These are phyloP conservation scores for Thelephora terrestris DNA, from an alignment of 1,284 basidiomycete genomes.

Conservation along the genomic window DNA sequence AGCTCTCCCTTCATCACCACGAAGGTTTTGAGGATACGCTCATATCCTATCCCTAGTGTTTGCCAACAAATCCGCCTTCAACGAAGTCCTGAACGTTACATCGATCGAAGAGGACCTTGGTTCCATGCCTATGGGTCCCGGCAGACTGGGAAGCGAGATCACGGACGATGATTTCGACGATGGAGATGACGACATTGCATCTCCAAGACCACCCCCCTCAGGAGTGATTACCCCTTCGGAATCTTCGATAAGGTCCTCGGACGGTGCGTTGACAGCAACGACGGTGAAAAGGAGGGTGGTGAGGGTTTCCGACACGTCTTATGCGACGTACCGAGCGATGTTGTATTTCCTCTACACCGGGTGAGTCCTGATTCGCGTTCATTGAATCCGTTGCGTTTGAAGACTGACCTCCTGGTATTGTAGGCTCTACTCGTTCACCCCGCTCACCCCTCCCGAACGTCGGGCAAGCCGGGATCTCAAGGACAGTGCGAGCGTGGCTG, in stretches of 20 bases:
- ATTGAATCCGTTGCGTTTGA: neutral
- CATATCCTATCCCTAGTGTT: neutral
- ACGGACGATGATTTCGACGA: neutral
- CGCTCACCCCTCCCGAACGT: neutral
- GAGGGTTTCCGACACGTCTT: neutral
- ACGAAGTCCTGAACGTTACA: neutral
- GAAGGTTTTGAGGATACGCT: neutral
- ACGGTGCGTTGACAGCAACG: neutral
- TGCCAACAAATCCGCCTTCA: neutral
- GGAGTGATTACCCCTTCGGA: too few species aligned
- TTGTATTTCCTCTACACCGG: conserved; percentile 4
- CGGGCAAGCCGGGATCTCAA: neutral
- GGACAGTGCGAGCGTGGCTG: neutral
- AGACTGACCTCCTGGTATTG: neutral
- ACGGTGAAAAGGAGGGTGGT: neutral
- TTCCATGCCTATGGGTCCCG: too few species aligned
- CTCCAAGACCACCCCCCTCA: too few species aligned
- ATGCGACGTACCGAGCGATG: conserved; percentile 1
- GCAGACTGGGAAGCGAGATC: neutral
- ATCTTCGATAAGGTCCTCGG: too few species aligned
- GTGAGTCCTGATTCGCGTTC: neutral
- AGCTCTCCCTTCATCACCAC: neutral
- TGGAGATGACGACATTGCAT: neutral
- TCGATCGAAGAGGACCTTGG: neutral
- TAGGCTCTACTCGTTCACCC: conserved; percentile 1